These are phyloP conservation scores for Boletellus ananas DNA, from an alignment of 768 basidiomycete species.

Conservation along the genomic window DNA sequence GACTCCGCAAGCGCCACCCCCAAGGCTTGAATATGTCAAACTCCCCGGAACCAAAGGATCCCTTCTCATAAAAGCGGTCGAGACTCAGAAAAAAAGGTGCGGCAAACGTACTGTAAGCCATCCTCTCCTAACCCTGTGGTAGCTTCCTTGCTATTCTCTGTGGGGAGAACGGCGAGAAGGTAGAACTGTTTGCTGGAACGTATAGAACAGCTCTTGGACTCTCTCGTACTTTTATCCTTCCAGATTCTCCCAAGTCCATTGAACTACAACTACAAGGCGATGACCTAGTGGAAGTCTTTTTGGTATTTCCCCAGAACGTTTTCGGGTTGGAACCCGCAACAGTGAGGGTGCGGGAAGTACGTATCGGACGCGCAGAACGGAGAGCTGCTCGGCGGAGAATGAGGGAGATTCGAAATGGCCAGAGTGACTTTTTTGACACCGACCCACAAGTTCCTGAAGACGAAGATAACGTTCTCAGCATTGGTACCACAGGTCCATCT, in stretches of 20 bases:
- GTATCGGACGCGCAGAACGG: conserved; percentile 85
- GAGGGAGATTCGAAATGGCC: conserved; percentile 56
- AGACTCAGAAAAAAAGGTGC: conserved; percentile 86
- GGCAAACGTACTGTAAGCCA: not conserved
- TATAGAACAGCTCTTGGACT: conserved; percentile 85
- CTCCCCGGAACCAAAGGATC: conserved; percentile 88
- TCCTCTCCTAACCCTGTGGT: conserved; percentile 1
- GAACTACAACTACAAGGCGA: conserved; percentile 90
- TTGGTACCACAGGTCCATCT: conserved; percentile 55
- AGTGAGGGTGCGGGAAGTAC: conserved; percentile 89
- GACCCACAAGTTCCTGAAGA: conserved; percentile 44
- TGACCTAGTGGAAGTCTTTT: conserved; percentile 87
- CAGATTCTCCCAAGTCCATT: conserved; percentile 83
- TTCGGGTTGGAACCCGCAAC: conserved; percentile 92
- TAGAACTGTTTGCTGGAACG: conserved; percentile 90
- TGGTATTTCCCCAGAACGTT: conserved; percentile 88
- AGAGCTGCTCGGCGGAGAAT: conserved; percentile 79
- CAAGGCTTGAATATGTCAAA: conserved; percentile 89
- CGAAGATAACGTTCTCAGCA: conserved; percentile 58
- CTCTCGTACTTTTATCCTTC: conserved; percentile 90
- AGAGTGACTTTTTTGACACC: conserved; percentile 42
- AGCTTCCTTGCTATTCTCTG: conserved; percentile 93
- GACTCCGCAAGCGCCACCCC: conserved; percentile 58
- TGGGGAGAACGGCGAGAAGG: conserved; percentile 89
- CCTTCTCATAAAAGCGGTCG: conserved; percentile 78